These are phyloP conservation scores for Breynia disticha DNA, from an alignment of 441 rosid species.

Conservation along the genomic window DNA sequence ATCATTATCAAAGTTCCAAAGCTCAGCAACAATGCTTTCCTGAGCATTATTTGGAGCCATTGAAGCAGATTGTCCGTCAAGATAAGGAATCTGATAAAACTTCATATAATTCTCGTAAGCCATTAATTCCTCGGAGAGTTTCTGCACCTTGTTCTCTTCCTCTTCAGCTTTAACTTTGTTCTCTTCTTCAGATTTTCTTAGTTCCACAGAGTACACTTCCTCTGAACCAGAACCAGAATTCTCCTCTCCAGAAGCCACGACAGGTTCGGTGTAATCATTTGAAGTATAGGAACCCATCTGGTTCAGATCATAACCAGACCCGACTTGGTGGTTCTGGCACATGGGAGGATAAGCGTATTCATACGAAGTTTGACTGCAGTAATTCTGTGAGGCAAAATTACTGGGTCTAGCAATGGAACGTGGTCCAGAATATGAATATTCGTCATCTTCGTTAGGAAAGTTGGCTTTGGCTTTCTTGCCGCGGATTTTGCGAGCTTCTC, in stretches of 20 bases:
- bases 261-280: conserved; percentile 7
- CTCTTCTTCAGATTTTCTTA: conserved; percentile 9
- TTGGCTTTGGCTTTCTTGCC: conserved; percentile 80
- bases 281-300: conserved; percentile 10
- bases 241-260: conserved; percentile 22
- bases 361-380: conserved; percentile 1
- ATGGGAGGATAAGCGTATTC: background rate
- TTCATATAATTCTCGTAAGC: conserved; percentile 65
- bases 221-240: conserved; percentile 24
- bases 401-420: too few species aligned
- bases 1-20: conserved; percentile 40
- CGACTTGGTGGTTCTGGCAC: conserved; percentile 14
- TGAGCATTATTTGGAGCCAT: conserved; percentile 21
- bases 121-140: conserved; percentile 55
- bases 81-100: conserved; percentile 59
- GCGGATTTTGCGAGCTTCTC: conserved; percentile 68
- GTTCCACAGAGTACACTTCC: conserved; percentile 12
- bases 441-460: conserved; percentile 55
- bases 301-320: conserved; percentile 25
- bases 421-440: too few species aligned
- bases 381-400: conserved; percentile 12
- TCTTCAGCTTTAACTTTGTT: conserved; percentile 16
- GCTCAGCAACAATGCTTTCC: conserved; percentile 45
- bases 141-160: conserved; percentile 36
- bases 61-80: conserved; percentile 39